Percentiles rank a stretch among this genome's conserved stretches.
Evolutionary conservation across 2,329 filamentous ascomycete species (phyloP).

Genomic region (Fusarium staphyleae): DNA sequence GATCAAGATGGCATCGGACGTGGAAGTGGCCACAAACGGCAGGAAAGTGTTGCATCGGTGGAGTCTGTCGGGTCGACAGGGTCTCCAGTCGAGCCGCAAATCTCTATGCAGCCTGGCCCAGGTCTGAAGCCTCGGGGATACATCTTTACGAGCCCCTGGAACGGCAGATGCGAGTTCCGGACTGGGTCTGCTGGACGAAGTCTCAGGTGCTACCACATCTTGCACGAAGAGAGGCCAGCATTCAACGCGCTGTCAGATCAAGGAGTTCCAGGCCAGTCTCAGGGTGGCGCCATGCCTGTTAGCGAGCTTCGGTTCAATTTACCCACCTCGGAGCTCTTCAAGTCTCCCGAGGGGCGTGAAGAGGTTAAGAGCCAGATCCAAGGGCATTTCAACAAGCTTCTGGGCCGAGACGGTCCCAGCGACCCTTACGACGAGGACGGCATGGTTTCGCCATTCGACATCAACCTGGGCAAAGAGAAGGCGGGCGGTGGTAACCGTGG

Average conservation of each 20-base stretch:
- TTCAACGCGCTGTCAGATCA: constrained; percentile 56
- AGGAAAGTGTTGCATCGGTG: constrained; percentile 44
- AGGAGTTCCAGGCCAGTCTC: constrained; percentile 42
- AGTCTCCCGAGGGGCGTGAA: constrained; percentile 44
- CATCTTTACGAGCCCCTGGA: constrained; percentile 85
- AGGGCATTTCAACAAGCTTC: constrained; percentile 53
- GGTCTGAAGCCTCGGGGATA: constrained; percentile 69
- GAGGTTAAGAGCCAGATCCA: constrained; percentile 48
- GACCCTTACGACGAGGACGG: constrained; percentile 52
- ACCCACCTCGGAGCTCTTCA: constrained; percentile 63
- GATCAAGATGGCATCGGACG: constrained; percentile 38
- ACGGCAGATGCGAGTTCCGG: constrained; percentile 83
- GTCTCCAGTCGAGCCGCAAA: constrained; percentile 40
- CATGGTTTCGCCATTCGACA: constrained; percentile 61
- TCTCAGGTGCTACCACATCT: constrained; percentile 76
- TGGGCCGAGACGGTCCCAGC: constrained; percentile 45
- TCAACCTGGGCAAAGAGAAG: constrained; percentile 80
- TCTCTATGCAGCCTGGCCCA: constrained; percentile 51
- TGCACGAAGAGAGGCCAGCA: constrained; percentile 54
- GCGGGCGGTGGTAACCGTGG: constrained; percentile 88
- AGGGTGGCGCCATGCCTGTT: constrained; percentile 50
- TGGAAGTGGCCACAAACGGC: constrained; percentile 40
- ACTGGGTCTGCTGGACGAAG: constrained; percentile 79
- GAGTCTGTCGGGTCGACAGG: constrained; percentile 45
- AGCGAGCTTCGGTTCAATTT: constrained; percentile 93